Evolutionary conservation across 805 yeast species (phyloP).

Genomic region (Lipomyces lipofer): DNA sequence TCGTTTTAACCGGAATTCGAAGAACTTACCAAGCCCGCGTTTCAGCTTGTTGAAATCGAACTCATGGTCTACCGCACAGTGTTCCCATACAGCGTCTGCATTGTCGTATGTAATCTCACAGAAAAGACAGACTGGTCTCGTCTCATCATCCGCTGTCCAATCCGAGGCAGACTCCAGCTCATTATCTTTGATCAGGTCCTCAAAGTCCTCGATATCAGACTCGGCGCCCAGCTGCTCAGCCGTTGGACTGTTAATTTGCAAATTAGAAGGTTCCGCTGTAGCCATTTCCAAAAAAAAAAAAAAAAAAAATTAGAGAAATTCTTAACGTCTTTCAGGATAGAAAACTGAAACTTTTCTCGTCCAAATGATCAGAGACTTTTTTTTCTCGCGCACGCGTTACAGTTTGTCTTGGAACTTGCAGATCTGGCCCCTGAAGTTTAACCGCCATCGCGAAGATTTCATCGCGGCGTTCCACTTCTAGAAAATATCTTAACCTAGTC

Average conservation of each 20-base stretch:
- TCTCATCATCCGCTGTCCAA: conserved; percentile 34
- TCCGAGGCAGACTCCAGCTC: conserved; percentile 36
- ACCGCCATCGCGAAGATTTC: no score
- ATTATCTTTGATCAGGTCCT: conserved; percentile 31
- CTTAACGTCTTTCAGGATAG: neutral
- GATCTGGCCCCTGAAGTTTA: no score
- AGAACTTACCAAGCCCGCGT: conserved; percentile 15
- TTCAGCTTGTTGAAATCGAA: conserved; percentile 31
- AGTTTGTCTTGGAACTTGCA: no score
- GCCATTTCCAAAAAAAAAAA: neutral
- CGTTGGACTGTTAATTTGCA: neutral
- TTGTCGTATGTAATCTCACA: conserved; percentile 26
- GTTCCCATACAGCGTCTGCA: conserved; percentile 31
- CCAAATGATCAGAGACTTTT: neutral
- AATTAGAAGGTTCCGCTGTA: conserved; percentile 1
- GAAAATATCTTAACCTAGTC: neutral
- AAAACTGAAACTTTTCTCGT: neutral
- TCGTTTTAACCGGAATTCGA: neutral
- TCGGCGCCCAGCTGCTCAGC: neutral
- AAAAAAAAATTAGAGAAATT: neutral
- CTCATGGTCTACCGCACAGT: conserved; percentile 28
- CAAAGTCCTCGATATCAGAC: conserved; percentile 29
- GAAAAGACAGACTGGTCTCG: conserved; percentile 29
- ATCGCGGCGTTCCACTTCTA: no score
- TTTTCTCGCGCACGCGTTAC: no score